phyloP scores from a whole-genome alignment of 1,139 yeast species.

The Magnusiomyces paraingens region DNA sequence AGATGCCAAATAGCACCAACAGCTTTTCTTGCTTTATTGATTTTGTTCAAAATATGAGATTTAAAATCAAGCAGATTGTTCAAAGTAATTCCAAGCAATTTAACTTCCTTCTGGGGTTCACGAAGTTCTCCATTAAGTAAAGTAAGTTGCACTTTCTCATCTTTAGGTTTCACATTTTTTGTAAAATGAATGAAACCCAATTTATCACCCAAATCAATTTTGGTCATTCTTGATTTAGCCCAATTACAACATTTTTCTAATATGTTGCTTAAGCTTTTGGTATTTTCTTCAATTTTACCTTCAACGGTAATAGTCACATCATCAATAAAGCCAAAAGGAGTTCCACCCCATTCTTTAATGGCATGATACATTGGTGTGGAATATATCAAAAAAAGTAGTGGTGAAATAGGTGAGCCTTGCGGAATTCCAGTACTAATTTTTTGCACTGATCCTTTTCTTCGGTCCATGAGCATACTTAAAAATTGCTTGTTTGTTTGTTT shows the following conservation, averaged over 20 bases:
- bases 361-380: conserved; percentile 15
- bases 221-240: no score
- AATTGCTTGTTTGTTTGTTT: no score
- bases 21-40: background rate
- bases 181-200: conserved; percentile 5
- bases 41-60: background rate
- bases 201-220: conserved; percentile 13
- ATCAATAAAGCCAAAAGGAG: no score
- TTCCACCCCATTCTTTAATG: no score
- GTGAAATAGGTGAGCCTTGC: conserved; percentile 21
- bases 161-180: no score
- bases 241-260: no score
- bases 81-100: background rate
- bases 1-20: background rate
- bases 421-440: no score
- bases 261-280: no score
- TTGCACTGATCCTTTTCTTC: no score
- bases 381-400: conserved; percentile 18
- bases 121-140: background rate
- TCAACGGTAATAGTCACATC: no score
- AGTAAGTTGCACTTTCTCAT: background rate
- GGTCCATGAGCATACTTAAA: no score
- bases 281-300: no score
- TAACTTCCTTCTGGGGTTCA: background rate
- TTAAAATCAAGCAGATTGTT: background rate